phyloP scores from a whole-genome alignment of 2,329 filamentous ascomycete genomes.

The Cladosporium cucumerinum region DNA sequence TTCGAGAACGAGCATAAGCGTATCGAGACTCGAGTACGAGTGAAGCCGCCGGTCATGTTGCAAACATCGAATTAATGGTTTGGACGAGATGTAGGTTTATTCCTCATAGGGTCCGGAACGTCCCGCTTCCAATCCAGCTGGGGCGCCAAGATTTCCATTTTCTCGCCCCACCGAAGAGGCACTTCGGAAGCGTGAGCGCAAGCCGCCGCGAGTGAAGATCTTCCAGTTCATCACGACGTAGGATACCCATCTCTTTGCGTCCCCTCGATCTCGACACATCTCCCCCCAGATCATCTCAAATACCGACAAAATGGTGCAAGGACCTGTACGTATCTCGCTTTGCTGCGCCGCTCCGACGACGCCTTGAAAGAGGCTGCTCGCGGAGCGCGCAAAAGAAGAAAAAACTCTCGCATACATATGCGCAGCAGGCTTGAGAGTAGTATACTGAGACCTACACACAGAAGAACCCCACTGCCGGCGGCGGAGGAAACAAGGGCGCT shows the following conservation, averaged over 20 bases:
- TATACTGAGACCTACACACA: slow-evolving; percentile 37
- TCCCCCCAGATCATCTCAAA: slow-evolving; percentile 28
- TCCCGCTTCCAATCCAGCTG: not conserved
- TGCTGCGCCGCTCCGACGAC: slow-evolving; percentile 72
- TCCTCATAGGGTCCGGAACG: not conserved
- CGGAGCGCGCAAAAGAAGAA: slow-evolving; percentile 16
- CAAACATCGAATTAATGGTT: not conserved
- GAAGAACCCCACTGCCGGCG: slow-evolving; percentile 54
- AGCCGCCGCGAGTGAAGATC: not conserved
- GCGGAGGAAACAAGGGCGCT: slow-evolving; percentile 33
- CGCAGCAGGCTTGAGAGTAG: slow-evolving; percentile 76
- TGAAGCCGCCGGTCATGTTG: not conserved
- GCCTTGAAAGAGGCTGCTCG: slow-evolving; percentile 31
- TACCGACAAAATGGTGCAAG: slow-evolving; percentile 73
- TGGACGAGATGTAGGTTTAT: too few relatives aligned
- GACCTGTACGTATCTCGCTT: slow-evolving; percentile 92
- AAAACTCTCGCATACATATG: slow-evolving; percentile 29
- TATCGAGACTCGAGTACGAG: not conserved
- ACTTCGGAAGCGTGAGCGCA: not conserved
- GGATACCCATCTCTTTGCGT: slow-evolving; percentile 89
- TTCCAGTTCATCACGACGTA: slow-evolving; percentile 55
- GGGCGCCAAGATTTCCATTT: slow-evolving; percentile 5
- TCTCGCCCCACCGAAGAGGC: not conserved
- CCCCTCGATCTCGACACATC: slow-evolving; percentile 32
- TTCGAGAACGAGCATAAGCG: not conserved